A percentile compares a stretch with the other conserved stretches of the same genome.
These are phyloP conservation scores for Primulina eburnea DNA, from an alignment of 257 asterid species.

Conservation along the genomic window DNA sequence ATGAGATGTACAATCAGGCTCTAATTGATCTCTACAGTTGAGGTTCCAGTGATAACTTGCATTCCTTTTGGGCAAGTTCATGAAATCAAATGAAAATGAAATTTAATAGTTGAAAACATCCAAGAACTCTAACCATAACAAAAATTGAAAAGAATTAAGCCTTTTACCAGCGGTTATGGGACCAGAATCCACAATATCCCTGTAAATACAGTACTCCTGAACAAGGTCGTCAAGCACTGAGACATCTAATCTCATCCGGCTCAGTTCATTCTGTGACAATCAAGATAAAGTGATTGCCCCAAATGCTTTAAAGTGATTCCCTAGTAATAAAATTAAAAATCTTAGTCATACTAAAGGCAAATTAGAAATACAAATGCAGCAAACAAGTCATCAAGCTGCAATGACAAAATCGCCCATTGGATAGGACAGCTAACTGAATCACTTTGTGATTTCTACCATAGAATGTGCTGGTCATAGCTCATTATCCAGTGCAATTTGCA, in stretches of 20 bases:
- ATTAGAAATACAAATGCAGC: neutral
- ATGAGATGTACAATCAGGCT: slow-evolving; percentile 44
- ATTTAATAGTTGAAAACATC: slow-evolving; percentile 7
- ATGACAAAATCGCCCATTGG: neutral
- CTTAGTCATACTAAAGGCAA: neutral
- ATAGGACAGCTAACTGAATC: neutral
- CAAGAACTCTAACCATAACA: neutral
- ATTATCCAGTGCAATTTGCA: neutral
- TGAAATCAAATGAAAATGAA: slow-evolving; percentile 10
- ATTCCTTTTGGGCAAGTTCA: slow-evolving; percentile 33
- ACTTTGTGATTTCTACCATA: too few species aligned
- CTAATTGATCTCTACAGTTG: slow-evolving; percentile 38
- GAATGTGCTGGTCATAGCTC: neutral
- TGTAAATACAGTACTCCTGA: slow-evolving; percentile 83
- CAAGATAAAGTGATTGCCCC: slow-evolving; percentile 25
- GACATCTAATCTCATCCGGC: slow-evolving; percentile 75
- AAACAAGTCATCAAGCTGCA: neutral
- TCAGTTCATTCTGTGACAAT: slow-evolving; percentile 77
- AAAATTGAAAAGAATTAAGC: slow-evolving; percentile 15
- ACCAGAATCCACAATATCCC: slow-evolving; percentile 76
- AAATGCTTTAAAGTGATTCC: neutral
- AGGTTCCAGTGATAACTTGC: slow-evolving; percentile 31
- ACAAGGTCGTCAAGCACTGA: slow-evolving; percentile 86
- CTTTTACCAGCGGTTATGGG: slow-evolving; percentile 39
- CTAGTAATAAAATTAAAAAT: too few species aligned